Evolutionary conservation across 2,329 filamentous ascomycete species (phyloP), one percentile per base, ranked within the genome.

Genomic region (Aspergillus proliferans): DNA sequence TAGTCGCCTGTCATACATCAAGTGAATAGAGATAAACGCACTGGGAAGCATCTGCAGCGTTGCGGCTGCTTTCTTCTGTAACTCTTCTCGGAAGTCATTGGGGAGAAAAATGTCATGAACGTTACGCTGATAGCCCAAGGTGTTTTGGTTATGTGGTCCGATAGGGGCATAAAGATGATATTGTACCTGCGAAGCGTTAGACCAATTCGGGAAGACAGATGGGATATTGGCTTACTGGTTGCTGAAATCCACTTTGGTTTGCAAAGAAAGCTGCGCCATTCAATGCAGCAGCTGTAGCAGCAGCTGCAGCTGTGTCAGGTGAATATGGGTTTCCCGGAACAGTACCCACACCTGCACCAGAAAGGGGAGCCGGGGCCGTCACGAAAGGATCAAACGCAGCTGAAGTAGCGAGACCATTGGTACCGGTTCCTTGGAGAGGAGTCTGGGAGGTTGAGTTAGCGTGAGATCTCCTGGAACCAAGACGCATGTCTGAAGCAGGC

Each of bases 141-240:
- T 76, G 54, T 89, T 89, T 53, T 92, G 87, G 52, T 84, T 82
- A 64, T 90, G 82, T n/a, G 88, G 84, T 5, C 88, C 89, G 49
- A 91, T 80, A 0, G 91, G 90, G 28, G 89, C 88, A 68, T 98
- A 98, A 10, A 95, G 79, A 67, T 98, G 93, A 66, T 96, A 95
- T 74, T 92, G 87, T 5, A 90, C 80, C 83, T 86, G 52, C n/a
- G 24, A 6, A 26, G 19, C 21, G 18, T 43, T 52, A 45, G 48
- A 47, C 22, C 48, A n/a, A 6, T 4, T 9, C 19, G 34, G 28
- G 51, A 34, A 48, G 45, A 46, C 3, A 15, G 22, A 19, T 38
- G 22, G 4, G 2, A 30, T 12, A 12, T 26, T 41, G 48, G 48
- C 76, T 63, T 68, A 84, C 82, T 19, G 86, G 86, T 56, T 86